Evolutionary conservation across 2,329 filamentous ascomycete species (phyloP), one percentile per base, ranked within the genome.

Genomic region (Trichocomaceae sp.): DNA sequence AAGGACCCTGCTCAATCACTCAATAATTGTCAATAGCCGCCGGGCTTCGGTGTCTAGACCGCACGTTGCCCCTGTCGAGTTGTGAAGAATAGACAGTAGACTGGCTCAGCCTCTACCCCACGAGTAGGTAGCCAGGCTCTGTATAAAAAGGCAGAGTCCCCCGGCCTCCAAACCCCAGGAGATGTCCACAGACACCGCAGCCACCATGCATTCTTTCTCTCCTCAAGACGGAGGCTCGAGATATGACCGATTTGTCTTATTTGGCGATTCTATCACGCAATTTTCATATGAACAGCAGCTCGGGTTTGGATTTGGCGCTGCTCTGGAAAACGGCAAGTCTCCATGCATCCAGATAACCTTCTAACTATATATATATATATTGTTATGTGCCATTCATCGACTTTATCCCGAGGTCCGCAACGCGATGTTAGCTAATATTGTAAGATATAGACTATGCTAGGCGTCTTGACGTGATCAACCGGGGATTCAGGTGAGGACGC

Each of bases 231-330:
- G 44, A 17, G 23, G 13, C 22, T n/a, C 42, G 15, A 33, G 29
- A 15, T 87, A 87, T 64, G 83, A 86, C 48, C 88, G 91, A 65
- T 77, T 91, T 62, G 77, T 97, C 59, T 82, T 97, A 22, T 87
- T 97, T 59, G 92, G 92, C 53, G 93, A 97, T 73, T 95, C 89
- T 31, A 85, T 97, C 58, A 85, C 92, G 48, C 84, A 97, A 66
- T 76, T 79, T 42, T 80, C 83, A 1, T 81, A 80, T 59, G 76
- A 79, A 35, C 76, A 84, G 48, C 72, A 79, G 10, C 74, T 82
- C 55, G 88, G 86, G 15, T 92, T 91, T 70, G 88, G 81, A 0
- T 88, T 95, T 63, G 83, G 85, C 56, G 81, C 86, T 20, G 83
- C 82, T 15, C 75, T 96, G 2, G 84, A 90, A 66, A 72, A 82